Evolutionary conservation across 2,329 filamentous ascomycete species (phyloP).

Genomic region (Fusarium sp.): DNA sequence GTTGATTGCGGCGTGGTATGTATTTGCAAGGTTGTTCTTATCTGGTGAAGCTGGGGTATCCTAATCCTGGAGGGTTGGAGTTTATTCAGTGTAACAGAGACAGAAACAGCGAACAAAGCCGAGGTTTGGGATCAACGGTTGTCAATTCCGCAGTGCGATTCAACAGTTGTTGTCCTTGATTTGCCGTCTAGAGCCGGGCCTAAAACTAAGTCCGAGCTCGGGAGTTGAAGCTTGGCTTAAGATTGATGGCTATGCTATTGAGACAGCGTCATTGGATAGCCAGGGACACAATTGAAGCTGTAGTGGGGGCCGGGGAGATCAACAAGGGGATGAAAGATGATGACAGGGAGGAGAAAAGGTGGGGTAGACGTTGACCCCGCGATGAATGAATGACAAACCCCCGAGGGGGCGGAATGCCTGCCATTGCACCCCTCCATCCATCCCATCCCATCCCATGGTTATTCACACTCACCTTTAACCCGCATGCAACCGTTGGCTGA

Average conservation of each 20-base stretch:
- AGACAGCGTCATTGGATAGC: neutral
- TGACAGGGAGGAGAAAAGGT: neutral
- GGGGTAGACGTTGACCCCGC: neutral
- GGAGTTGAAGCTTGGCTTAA: neutral
- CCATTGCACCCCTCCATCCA: neutral
- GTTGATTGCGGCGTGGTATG: neutral
- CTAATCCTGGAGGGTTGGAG: neutral
- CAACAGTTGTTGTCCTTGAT: neutral
- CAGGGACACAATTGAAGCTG: neutral
- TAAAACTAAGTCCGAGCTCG: neutral
- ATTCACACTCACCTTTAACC: constrained; percentile 14
- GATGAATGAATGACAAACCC: neutral
- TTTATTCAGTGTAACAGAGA: neutral
- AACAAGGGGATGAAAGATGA: neutral
- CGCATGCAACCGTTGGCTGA: constrained; percentile 26
- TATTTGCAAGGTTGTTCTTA: neutral
- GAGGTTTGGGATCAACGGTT: neutral
- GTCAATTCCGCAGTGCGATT: neutral
- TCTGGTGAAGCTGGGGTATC: constrained; percentile 1
- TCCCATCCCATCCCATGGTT: neutral
- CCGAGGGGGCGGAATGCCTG: neutral
- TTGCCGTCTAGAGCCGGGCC: neutral
- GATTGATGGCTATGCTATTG: neutral
- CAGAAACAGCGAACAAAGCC: neutral
- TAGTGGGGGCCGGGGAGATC: neutral